Evolutionary conservation across 1,139 yeast genomes (phyloP), one percentile per base, ranked within the genome.

Genomic region (Saccharomyces hybrid): DNA sequence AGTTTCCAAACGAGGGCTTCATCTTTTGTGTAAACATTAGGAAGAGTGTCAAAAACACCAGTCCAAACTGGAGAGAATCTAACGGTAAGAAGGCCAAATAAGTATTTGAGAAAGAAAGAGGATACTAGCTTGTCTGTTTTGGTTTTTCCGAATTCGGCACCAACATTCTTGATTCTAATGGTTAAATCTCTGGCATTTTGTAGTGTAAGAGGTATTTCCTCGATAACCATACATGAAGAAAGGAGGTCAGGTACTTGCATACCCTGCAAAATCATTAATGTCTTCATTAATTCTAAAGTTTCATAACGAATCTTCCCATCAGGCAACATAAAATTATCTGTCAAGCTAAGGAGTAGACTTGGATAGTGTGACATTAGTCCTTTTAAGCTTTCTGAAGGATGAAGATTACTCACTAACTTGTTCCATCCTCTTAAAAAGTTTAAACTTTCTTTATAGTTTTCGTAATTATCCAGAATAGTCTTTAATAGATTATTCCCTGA

Each of bases 61-160:
- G 81, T 79, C 96, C 96, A 89, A 29, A 86, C 77, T 1, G 99
- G 99, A 57, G 89, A 87, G 63, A 93, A 90, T 58, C 81, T 80
- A 49, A 84, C 83, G 1, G 90, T 78, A 51, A 91, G 72, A 58
- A 87, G 75, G 28, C 97, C 98, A 68, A 89, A 82, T 53, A 86
- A 59, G 66, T 78, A 88, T 41, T 79, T 76, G 16, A 84, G 75
- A 28, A 86, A 75, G 5, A 80, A 70, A 14, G 64, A 63, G 46
- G 78, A 76, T 13, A 58, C 49, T 23, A 66, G 25, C 0, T 68
- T 60, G 9, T 78, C 73, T n/a, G 14, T 28, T 1, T 75, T 75
- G 8, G 72, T 59, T n/a, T 73, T 69, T 32, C 74, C 70, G 64
- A 78, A 84, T 5, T 76, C 76, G 13, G 73, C 65, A 1, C 82